Evolutionary conservation across 192 early-diverging fungal genomes (phyloP).

Genomic region (Phlyctochytrium planicorne): DNA sequence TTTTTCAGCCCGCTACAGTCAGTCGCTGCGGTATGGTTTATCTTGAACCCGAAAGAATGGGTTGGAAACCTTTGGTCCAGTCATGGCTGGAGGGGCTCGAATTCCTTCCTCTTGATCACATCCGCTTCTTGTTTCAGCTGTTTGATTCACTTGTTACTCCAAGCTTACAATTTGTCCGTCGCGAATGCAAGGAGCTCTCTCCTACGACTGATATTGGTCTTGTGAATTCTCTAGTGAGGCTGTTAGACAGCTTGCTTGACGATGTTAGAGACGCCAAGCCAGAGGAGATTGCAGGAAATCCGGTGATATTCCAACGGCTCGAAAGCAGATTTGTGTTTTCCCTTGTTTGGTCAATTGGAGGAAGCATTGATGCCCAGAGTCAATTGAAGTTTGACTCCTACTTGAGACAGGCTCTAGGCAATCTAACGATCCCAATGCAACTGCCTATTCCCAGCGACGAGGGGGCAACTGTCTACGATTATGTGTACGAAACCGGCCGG

Average conservation of each 20-base stretch:
- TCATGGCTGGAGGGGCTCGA: constrained; percentile 52
- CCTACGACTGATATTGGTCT: constrained; percentile 61
- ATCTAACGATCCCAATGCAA: constrained; percentile 14
- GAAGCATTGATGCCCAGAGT: constrained; percentile 50
- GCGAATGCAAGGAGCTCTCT: constrained; percentile 59
- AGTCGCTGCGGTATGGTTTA: constrained; percentile 68
- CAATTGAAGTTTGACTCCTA: constrained; percentile 54
- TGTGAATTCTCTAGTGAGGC: constrained; percentile 53
- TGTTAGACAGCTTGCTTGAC: constrained; percentile 51
- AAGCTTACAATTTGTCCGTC: constrained; percentile 35
- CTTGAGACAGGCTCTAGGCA: constrained; percentile 19
- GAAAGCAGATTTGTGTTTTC: constrained; percentile 53
- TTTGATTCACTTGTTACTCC: constrained; percentile 49
- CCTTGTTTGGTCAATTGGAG: constrained; percentile 56
- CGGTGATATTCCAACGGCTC: constrained; percentile 20
- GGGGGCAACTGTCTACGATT: constrained; percentile 50
- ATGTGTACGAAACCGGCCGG: constrained; percentile 41
- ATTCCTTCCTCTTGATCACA: constrained; percentile 32
- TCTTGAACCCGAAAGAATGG: constrained; percentile 58
- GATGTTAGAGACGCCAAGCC: constrained; percentile 30
- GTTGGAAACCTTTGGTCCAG: constrained; percentile 52
- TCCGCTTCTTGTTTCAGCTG: constrained; percentile 32
- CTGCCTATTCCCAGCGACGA: constrained; percentile 40
- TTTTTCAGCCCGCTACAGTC: constrained; percentile 56
- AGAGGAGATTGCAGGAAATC: constrained; percentile 22